phyloP scores from a whole-genome alignment of 129 eudicot genomes.

The Glebionis coronaria region DNA sequence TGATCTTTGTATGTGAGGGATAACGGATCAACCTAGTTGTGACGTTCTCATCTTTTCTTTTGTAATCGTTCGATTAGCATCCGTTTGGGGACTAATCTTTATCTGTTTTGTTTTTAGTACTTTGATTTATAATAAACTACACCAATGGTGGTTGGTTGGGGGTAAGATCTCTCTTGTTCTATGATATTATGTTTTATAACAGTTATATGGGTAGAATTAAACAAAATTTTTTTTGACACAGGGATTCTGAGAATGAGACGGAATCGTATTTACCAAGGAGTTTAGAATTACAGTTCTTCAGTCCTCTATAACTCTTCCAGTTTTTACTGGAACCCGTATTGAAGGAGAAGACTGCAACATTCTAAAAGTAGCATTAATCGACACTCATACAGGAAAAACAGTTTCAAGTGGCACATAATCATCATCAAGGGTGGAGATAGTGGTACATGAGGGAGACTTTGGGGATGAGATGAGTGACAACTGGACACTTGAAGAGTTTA shows the following conservation, averaged over 20 bases:
- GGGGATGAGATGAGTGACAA: conserved; percentile 49
- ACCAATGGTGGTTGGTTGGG: no score
- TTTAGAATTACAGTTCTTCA: conserved; percentile 55
- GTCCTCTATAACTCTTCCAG: conserved; percentile 77
- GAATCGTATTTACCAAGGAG: conserved; percentile 50
- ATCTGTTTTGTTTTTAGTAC: no score
- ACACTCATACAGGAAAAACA: conserved; percentile 54
- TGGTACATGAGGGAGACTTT: conserved; percentile 95
- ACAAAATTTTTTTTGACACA: no score
- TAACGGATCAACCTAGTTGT: no score
- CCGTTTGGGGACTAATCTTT: no score
- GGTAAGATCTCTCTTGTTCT: no score
- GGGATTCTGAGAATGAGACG: conserved; percentile 54
- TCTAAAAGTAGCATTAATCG: conserved; percentile 62
- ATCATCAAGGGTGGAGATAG: conserved; percentile 75
- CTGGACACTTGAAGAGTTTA: conserved; percentile 80
- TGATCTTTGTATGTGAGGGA: no score
- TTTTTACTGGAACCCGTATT: conserved; percentile 86
- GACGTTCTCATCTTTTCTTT: no score
- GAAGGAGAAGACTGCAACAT: conserved; percentile 76
- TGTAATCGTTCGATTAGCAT: no score
- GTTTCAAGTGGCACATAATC: conserved; percentile 56
- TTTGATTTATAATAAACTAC: no score
- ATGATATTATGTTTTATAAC: no score
- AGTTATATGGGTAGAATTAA: no score